Base-by-base conservation (phyloP, 163 green algal species). In the Volvox carteri region DNA sequence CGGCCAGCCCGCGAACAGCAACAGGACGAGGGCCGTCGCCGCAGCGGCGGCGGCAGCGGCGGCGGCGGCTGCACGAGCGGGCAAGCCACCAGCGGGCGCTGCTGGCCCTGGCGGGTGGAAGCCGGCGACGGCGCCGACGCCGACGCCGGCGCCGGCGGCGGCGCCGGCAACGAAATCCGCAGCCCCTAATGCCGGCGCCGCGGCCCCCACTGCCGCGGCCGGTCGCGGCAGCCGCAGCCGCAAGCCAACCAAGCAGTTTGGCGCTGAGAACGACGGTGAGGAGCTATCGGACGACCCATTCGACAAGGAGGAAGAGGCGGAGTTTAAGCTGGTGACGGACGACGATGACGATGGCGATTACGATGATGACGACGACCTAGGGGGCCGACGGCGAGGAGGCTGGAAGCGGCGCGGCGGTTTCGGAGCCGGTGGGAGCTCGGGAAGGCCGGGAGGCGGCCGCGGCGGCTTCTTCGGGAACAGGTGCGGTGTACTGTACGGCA, bases 321-420 rank as follows among this genome's bases (percentile, higher is more conserved):
- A 93, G 60, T 90, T 87, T 58, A 80, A 90, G 42, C 42, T 70
- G 54, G 86, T 58, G 14, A 81, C 87, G 67, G 74, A 83, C 14
- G 81, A 86, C 18, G 87, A 91, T 9, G 89, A 92, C 19, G 83
- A 90, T 33, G 89, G 87, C 8, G 79, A 87, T 46, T 28, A 72
- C 2, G 48, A 78, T 65, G 86, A 92, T 18, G 83, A 90, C 28
- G 89, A 89, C 21, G 79, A 75, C 60, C 54, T 79, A 21, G 48
- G 58, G 60, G 56, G 78, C 44, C 4, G 44, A 21, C 60, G 16
- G 25, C 48, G 54, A 37, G 65, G 37, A 2, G 50, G 30, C n/a
- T 41, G 8, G 58, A 60, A 30, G 65, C 25, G 30, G 41, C 35
- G 58, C 28, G 52, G 58, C 25, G 85, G 56, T 39, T 41, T 35